Evolutionary conservation across 345 rosid genomes (phyloP).

Genomic region (Acer negundo): DNA sequence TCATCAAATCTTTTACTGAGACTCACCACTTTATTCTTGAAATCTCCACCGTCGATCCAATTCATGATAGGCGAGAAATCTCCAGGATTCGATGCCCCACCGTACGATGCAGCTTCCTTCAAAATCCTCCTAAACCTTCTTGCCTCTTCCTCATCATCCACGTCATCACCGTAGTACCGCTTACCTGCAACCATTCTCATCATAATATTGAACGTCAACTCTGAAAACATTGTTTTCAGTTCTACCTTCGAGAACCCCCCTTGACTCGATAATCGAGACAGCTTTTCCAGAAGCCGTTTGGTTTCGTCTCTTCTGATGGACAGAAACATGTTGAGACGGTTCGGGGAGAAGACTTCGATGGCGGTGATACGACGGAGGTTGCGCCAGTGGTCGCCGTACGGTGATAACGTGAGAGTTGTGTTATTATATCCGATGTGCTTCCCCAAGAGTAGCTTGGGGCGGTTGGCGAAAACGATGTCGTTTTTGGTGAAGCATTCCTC

Average conservation of each 20-base stretch:
- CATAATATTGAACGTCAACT: constrained; percentile 30
- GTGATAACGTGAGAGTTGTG: constrained; percentile 29
- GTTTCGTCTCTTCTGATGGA: constrained; percentile 45
- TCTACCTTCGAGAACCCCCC: constrained; percentile 39
- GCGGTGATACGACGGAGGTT: constrained; percentile 52
- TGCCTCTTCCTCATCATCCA: constrained; percentile 36
- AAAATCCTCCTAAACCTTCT: constrained; percentile 33
- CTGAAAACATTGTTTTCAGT: constrained; percentile 35
- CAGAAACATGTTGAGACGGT: constrained; percentile 15
- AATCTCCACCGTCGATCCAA: constrained; percentile 28
- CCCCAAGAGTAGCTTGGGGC: constrained; percentile 21
- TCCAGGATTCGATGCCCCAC: constrained; percentile 31
- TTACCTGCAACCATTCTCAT: constrained; percentile 54
- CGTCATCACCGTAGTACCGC: constrained; percentile 47
- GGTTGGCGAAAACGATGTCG: too few relatives aligned
- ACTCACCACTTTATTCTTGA: constrained; percentile 33
- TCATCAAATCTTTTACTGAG: constrained; percentile 35
- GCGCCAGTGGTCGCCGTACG: constrained; percentile 68
- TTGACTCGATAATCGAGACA: constrained; percentile 25
- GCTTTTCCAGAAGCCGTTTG: constrained; percentile 32
- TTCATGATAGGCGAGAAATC: constrained; percentile 40
- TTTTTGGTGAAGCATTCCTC: constrained; percentile 39
- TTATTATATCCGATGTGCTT: constrained; percentile 44
- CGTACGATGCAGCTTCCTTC: constrained; percentile 9
- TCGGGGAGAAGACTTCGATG: constrained; percentile 30